Base-by-base conservation (phyloP, 1,284 basidiomycete species). In the Moniliophthora roreri region DNA sequence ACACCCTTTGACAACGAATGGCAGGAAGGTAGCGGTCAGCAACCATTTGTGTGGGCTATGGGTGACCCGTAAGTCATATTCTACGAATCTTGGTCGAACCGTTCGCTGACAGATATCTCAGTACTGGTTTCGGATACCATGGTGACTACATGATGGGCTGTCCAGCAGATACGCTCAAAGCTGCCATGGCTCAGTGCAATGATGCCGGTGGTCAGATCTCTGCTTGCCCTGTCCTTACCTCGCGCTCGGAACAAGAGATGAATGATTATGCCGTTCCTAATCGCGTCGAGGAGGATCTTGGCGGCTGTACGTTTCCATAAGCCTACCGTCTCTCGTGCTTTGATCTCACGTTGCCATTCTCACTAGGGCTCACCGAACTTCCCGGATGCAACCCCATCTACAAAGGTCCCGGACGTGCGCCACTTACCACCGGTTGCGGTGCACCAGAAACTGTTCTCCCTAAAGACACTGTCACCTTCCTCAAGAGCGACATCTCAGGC, bases 11-110 rank as follows among this genome's bases (percentile, higher is more conserved):
- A 60, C 53, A 58, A 45, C 51, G 59, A 32, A 32, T 32, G 55
- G 58, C 48, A 54, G 13, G 38, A 36, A 11, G 35, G 36, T 39
- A 56, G 52, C 23, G 49, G 53, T 28, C n/a, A n/a, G n/a, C 62
- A 65, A 37, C 64, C 63, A 10, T 65, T 66, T 54, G 61, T 67
- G 1, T 65, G 55, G 53, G 54, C 52, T 15, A 64, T 62, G 60
- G 62, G 61, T 26, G 60, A 61, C 39, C 60, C 57, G 62, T 62
- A 39, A 50, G 59, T 56, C n/a, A 23, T 39, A 41, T 44, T n/a
- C 20, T 26, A 11, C 46, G n/a, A 16, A 15, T 35, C n/a, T 16
- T 38, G 6, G 16, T 18, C 6, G 24, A 9, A 32, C 18, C 7
- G 4, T 41, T 45, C 7, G 28, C 28, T 32, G 28, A 32, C 28